Evolutionary conservation across 768 basidiomycete species (phyloP), one percentile per base, ranked within the genome.

Genomic region (Calocybe gangraenosa): DNA sequence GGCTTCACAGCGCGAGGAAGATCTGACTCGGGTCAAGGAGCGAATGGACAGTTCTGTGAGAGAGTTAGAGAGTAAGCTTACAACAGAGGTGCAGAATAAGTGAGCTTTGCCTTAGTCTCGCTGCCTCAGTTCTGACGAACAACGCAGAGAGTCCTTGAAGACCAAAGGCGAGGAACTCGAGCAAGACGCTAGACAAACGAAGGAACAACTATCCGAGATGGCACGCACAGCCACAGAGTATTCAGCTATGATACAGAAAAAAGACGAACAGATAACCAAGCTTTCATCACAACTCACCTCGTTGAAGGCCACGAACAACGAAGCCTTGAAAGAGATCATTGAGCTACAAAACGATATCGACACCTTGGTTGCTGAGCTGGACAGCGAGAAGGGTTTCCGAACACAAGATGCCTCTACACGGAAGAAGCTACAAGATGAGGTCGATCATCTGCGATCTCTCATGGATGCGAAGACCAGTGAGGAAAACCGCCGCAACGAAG

Each of bases 381-480:
- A 72, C 3, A 75, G 76, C 4, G 79, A 79, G 57, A 80, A 73
- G 45, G 69, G 73, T 23, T 82, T 80, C 38, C 69, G 71, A 32
- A 58, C 55, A 35, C 64, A 60, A 61, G 83, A 64, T 28, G 64
- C 68, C 1, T 59, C 66, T 8, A 65, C 74, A 2, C 80, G 79
- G 20, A 67, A 67, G 20, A 87, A 83, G 56, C 69, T 95, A 2
- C 82, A 90, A 56, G 76, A 73, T 32, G 94, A 96, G 63, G 69
- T 96, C 9, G 93, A 95, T 55, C 86, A 90, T 49, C 72, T 98
- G 7, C 84, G 93, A 6, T 69, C 78, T n/a, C 67, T 88, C 11
- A 78, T 96, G 68, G 82, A 84, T 37, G 87, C 88, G 1, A 96
- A 92, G 62, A 78, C 84, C 0, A 84, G 82, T 19, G 93, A 97